Conservation (phyloP, 768 basidiomycete species). For the Collybia nuda region DNA sequence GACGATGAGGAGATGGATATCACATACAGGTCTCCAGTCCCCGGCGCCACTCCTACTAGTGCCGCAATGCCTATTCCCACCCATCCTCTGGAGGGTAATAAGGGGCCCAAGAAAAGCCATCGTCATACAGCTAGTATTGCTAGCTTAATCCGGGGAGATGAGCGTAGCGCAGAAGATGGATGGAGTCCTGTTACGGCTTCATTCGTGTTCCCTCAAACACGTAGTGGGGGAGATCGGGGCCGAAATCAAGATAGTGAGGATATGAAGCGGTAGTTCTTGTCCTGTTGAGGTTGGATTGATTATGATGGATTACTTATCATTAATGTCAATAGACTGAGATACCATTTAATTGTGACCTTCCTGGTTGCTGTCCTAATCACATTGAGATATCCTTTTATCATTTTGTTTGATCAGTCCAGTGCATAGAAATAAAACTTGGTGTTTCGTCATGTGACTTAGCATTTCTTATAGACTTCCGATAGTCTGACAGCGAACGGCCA, state of each 20-base stretch:
- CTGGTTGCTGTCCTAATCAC: too few species aligned
- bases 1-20: constrained; percentile 72
- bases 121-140: constrained; percentile 84
- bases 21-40: constrained; percentile 66
- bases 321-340: too few species aligned
- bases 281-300: too few species aligned
- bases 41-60: constrained; percentile 32
- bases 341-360: too few species aligned
- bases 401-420: too few species aligned
- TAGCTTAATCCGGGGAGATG: constrained; percentile 75
- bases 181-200: constrained; percentile 69
- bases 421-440: too few species aligned
- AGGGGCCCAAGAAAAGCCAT: constrained; percentile 45
- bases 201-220: constrained; percentile 8
- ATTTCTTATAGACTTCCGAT: too few species aligned
- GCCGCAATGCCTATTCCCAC: constrained; percentile 23
- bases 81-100: constrained; percentile 19
- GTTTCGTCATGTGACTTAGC: too few species aligned
- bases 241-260: not conserved
- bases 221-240: constrained; percentile 6
- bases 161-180: constrained; percentile 72
- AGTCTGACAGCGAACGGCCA: too few species aligned
- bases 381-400: too few species aligned
- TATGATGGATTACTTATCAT: too few species aligned
- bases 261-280: not conserved